Base-by-base conservation (phyloP, 2,329 filamentous ascomycete species). In the Cladorrhinum sp. region DNA sequence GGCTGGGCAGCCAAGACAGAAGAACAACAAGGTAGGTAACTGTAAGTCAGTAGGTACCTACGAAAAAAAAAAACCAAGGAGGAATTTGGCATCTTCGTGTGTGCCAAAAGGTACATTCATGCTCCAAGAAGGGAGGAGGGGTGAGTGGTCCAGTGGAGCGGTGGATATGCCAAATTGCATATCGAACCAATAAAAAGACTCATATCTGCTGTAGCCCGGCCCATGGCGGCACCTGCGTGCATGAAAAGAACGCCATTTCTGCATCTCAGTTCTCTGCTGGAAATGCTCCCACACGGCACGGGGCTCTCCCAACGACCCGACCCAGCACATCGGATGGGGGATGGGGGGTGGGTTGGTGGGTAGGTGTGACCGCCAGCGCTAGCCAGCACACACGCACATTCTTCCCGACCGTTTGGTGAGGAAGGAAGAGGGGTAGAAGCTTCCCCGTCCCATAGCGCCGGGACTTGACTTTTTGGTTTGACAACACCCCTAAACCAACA, bases 231-330 rank as follows among this genome's bases (percentile, higher is more conserved):
- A 65, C 61, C 30, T 28, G 52, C 23, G 58, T 67, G 62, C 64
- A 64, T 57, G 56, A 58, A 39, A 39, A 62, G 55, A 64, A 65
- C 62, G 65, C 66, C 66, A 65, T 66, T 26, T 56, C 63, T 67
- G 65, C 65, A 67, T 62, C 65, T 58, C 50, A 62, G 58, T 55
- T 49, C 20, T 64, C 36, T 55, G 59, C 56, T 66, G 65, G 64
- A 59, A 57, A 58, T 39, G 50, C 42, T 56, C 21, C 46, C 26
- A 48, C 46, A 54, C 62, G 62, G 59, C 46, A 61, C 57, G 59
- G 49, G 28, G 42, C 18, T 18, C 55, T 46, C 55, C 20, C 20
- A 24, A 21, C 21, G 64, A 62, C 57, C 24, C 26, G 63, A 65
- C 59, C 65, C 65, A 64, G 62, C 63, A 24, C 20, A 59, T 53